Conservation (phyloP, 257 asterid species). For the Solanum verrucosum region DNA sequence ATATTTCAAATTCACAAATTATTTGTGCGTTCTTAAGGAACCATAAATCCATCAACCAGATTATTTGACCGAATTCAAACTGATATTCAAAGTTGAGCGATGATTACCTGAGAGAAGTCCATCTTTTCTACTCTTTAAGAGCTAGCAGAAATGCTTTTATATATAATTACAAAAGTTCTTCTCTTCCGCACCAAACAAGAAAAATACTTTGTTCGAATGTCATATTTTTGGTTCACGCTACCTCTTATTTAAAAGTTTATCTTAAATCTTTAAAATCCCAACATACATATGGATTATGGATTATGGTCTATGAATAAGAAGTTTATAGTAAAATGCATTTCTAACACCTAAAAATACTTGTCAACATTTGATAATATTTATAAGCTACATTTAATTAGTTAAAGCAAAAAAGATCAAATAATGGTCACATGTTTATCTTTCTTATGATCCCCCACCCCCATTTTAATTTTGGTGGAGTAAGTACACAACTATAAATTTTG, state of each 20-base stretch:
- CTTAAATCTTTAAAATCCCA: neutral
- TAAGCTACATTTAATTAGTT: neutral
- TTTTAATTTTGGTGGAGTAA: neutral
- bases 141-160: too few species aligned
- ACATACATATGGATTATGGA: neutral
- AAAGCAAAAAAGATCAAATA: too few species aligned
- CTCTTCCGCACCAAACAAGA: neutral
- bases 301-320: neutral
- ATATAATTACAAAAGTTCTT: too few species aligned
- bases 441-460: neutral
- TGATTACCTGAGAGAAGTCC: accelerated
- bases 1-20: too few species aligned
- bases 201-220: too few species aligned
- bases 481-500: neutral
- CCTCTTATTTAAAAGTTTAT: neutral
- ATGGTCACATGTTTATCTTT: neutral
- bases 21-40: neutral
- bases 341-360: neutral
- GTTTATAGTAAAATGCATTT: neutral
- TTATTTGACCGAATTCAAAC: too few species aligned
- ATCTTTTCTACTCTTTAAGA: too few species aligned
- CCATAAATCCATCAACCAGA: neutral
- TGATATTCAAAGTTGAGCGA: neutral
- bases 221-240: too few species aligned
- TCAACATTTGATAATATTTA: neutral